Percentiles rank a stretch among this genome's conserved stretches.
Conservation (phyloP, 331 rosid species). For the Acacia pycnantha region DNA sequence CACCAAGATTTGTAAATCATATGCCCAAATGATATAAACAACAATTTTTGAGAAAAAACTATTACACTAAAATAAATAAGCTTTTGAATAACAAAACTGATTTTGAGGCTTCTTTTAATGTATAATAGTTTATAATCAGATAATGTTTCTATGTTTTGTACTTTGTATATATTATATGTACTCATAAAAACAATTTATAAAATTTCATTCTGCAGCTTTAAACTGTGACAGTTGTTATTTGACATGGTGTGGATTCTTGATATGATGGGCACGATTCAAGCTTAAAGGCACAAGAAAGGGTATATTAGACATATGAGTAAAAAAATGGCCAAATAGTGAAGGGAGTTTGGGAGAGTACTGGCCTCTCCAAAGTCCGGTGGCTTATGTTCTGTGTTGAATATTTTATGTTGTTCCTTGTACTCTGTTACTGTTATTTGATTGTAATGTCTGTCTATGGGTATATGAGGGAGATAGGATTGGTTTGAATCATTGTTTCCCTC, state of each 20-base stretch:
- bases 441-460: not conserved
- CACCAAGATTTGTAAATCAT: slow-evolving; percentile 21
- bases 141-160: not conserved
- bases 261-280: not conserved
- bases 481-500: not conserved
- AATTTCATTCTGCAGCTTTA: not conserved
- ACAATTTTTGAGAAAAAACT: not conserved
- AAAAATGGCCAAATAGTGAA: too few species aligned
- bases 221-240: not conserved
- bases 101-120: not conserved
- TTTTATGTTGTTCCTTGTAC: not conserved
- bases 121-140: not conserved
- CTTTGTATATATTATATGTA: not conserved
- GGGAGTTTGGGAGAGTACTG: not conserved
- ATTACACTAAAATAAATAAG: not conserved
- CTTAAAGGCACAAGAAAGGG: not conserved
- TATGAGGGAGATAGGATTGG: not conserved
- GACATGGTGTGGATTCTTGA: not conserved
- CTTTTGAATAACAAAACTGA: not conserved
- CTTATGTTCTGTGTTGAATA: not conserved
- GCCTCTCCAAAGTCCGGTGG: not conserved
- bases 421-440: not conserved
- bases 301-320: not conserved
- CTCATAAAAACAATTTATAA: not conserved
- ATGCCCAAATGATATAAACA: slow-evolving; percentile 6